Evolutionary conservation across 2,329 filamentous ascomycete species (phyloP), one percentile per base, ranked within the genome.

Genomic region (Pestalotiopsis sp.): DNA sequence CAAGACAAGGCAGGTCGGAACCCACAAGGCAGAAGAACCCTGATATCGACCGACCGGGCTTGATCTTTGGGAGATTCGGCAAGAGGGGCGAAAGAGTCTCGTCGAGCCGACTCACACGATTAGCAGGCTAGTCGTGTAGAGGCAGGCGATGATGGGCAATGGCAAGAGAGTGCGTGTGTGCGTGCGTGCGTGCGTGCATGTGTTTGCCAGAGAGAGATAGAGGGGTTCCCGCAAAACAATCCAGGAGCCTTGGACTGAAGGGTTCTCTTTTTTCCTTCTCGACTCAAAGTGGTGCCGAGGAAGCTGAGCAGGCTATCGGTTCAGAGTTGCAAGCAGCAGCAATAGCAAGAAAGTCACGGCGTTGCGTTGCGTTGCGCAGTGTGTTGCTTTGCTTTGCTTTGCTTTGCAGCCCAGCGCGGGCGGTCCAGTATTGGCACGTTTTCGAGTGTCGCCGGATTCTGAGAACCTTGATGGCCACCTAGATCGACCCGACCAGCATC

Each of bases 401-500:
- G 27, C 27, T 36, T 36, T 20, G 57, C 17, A n/a, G 25, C n/a
- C n/a, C n/a, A 14, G 25, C 17, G 57, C 25, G 25, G 57, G 17
- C 31, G 31, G 31, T 36, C 31, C 31, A 45, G 41, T 23, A 52
- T 27, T 49, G 63, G 63, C 63, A 66, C 45, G 45, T 57, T 64
- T 64, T 64, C 61, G 45, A 64, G 31, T 36, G 31, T 36, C 31
- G 31, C 31, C 31, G 31, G 31, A 36, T 36, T 36, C 23, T 66
- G 65, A 66, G 65, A 40, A 66, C 65, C 65, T 66, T 66, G 65
- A 66, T 66, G 65, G 65, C 65, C 65, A 66, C 65, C 57, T 57
- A 9, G 31, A 36, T 36, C 25, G 25, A 45, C 65, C 14, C 65
- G 17, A 20, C 31, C n/a, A 57, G 52, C 36, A 60, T 60, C 65